Percentiles rank a stretch among this genome's conserved stretches.
phyloP scores from a whole-genome alignment of 768 basidiomycete genomes.

The Lactarius akahatsu region DNA sequence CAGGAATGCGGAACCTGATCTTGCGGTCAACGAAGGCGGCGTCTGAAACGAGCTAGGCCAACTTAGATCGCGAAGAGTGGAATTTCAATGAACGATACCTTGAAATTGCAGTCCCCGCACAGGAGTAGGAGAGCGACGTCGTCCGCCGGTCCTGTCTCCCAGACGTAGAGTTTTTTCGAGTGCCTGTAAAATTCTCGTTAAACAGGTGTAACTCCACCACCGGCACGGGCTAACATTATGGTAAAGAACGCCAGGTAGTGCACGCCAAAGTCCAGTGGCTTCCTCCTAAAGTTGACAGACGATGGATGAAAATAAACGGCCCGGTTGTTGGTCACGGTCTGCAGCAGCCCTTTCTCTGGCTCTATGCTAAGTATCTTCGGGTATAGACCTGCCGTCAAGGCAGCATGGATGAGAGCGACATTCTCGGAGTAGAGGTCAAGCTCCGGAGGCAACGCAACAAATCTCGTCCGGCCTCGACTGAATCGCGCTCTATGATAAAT shows the following conservation, averaged over 20 bases:
- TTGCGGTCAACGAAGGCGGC: conserved; percentile 82
- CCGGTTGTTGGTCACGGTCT: conserved; percentile 82
- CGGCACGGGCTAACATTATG: conserved; percentile 58
- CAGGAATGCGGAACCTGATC: conserved; percentile 65
- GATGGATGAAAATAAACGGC: conserved; percentile 81
- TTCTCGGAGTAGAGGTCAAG: conserved; percentile 70
- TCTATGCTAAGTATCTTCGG: conserved; percentile 87
- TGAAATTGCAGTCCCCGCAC: conserved; percentile 90
- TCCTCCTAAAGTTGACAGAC: conserved; percentile 82
- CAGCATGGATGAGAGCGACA: conserved; percentile 67
- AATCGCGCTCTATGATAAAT: conserved; percentile 59
- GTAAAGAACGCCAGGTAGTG: conserved; percentile 85
- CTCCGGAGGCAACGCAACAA: conserved; percentile 70
- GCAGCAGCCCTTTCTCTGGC: conserved; percentile 55
- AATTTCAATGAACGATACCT: conserved; percentile 45
- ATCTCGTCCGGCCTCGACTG: conserved; percentile 69
- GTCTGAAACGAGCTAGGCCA: conserved; percentile 62
- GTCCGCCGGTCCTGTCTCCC: conserved; percentile 91
- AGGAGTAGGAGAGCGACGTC: conserved; percentile 77
- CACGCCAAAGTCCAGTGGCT: conserved; percentile 64
- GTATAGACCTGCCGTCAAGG: conserved; percentile 82
- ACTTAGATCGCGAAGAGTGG: background rate
- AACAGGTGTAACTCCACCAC: background rate
- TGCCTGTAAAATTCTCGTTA: conserved; percentile 55
- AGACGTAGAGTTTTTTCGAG: conserved; percentile 88